Evolutionary conservation across 148 eudicot species (phyloP).

Genomic region (Suaeda aralocaspica): DNA sequence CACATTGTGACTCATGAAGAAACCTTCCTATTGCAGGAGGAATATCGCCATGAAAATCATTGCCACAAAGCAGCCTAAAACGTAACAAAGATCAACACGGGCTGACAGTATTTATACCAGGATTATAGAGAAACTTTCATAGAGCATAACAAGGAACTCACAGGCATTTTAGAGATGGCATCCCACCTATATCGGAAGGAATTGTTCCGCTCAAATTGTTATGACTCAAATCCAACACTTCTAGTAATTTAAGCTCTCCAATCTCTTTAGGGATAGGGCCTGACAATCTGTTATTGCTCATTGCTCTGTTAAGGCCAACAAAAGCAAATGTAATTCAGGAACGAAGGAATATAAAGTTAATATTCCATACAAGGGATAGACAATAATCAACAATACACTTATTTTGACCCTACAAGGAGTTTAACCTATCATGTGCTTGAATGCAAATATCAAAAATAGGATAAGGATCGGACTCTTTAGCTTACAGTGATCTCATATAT

Average conservation of each 20-base stretch:
- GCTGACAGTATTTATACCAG: background rate
- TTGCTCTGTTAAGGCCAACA: conserved; percentile 35
- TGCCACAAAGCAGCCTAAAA: conserved; percentile 37
- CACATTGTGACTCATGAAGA: conserved; percentile 21
- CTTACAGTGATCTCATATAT: conserved; percentile 47
- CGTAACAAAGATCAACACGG: background rate
- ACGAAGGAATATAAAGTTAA: background rate
- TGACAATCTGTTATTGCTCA: conserved; percentile 41
- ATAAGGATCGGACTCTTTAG: background rate
- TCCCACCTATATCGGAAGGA: conserved; percentile 39
- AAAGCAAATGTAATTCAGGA: conserved; percentile 16
- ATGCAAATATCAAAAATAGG: background rate
- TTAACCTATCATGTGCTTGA: background rate
- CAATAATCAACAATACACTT: background rate
- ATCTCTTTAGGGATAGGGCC: conserved; percentile 48
- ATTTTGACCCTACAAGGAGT: background rate
- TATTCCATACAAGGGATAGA: background rate
- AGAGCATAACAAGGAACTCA: conserved; percentile 27
- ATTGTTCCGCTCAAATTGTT: conserved; percentile 38
- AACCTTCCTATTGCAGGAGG: conserved; percentile 17
- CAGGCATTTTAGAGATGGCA: conserved; percentile 47
- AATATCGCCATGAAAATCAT: conserved; percentile 20
- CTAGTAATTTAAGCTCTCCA: conserved; percentile 40
- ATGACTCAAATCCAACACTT: conserved; percentile 42
- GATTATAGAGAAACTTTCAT: background rate